A percentile compares a stretch with the other conserved stretches of the same genome.
These are phyloP conservation scores for Fusarium nematophilum DNA, from an alignment of 2,329 filamentous ascomycete species.

Conservation along the genomic window DNA sequence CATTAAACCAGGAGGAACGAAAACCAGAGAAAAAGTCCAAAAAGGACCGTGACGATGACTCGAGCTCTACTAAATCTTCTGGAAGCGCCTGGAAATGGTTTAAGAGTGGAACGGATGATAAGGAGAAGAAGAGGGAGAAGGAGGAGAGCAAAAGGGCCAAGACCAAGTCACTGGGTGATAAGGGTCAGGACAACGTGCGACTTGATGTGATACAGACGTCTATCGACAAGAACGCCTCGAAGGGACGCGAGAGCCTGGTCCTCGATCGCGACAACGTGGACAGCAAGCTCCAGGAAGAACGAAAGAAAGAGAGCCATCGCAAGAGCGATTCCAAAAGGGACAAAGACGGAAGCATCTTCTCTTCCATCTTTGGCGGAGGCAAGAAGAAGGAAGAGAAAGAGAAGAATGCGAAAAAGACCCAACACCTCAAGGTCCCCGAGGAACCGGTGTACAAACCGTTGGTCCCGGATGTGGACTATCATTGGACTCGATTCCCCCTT, in stretches of 20 bases:
- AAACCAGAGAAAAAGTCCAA: constrained; percentile 80
- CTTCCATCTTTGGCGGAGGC: constrained; percentile 88
- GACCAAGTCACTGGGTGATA: constrained; percentile 66
- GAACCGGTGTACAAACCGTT: constrained; percentile 79
- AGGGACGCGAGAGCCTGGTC: constrained; percentile 84
- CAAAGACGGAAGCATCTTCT: constrained; percentile 93
- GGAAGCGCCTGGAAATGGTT: constrained; percentile 78
- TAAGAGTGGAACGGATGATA: constrained; percentile 79
- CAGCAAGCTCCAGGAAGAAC: constrained; percentile 79
- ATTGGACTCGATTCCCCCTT: constrained; percentile 95
- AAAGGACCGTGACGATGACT: constrained; percentile 75
- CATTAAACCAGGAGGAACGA: constrained; percentile 74
- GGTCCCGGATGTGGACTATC: constrained; percentile 91
- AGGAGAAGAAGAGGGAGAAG: constrained; percentile 68
- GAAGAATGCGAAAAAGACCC: constrained; percentile 76
- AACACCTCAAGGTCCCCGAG: constrained; percentile 81
- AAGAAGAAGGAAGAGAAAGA: constrained; percentile 90
- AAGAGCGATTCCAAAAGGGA: constrained; percentile 88
- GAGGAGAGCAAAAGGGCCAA: constrained; percentile 76
- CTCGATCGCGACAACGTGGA: constrained; percentile 82
- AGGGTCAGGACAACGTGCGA: constrained; percentile 80
- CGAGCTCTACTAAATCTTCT: constrained; percentile 76
- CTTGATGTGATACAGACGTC: constrained; percentile 89
- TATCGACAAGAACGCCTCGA: constrained; percentile 75
- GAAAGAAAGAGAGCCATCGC: constrained; percentile 81